Conservation (phyloP, 371 early-diverging fungal species). For the Lichtheimia ramosa region DNA sequence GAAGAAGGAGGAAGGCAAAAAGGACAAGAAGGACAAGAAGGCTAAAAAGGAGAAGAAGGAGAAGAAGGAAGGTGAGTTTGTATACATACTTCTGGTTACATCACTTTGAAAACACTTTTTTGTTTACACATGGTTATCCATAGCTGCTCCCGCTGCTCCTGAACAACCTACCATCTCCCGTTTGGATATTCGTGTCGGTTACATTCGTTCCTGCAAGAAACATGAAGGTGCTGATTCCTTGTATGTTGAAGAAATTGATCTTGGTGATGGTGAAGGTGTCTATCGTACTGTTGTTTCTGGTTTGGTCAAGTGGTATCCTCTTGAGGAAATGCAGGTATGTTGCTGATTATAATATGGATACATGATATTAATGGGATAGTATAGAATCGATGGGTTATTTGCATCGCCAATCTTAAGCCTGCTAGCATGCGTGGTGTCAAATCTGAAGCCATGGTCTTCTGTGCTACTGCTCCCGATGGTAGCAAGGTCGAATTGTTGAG, state of each 20-base stretch:
- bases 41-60: conserved; percentile 6
- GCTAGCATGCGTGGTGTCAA: conserved; percentile 94
- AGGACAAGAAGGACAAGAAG: conserved; percentile 52
- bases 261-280: conserved; percentile 76
- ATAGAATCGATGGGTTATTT: conserved; percentile 45
- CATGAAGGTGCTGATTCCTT: conserved; percentile 94
- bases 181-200: conserved; percentile 93
- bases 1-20: conserved; percentile 58
- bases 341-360: background rate
- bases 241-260: conserved; percentile 93
- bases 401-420: conserved; percentile 87
- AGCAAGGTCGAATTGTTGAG: conserved; percentile 87
- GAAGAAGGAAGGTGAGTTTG: background rate
- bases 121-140: background rate
- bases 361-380: background rate
- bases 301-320: conserved; percentile 87
- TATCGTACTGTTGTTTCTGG: conserved; percentile 93
- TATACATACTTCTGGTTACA: background rate
- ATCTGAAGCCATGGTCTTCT: conserved; percentile 94
- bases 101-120: background rate
- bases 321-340: conserved; percentile 81
- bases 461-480: conserved; percentile 85
- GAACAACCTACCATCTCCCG: conserved; percentile 72
- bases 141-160: conserved; percentile 47
- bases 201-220: conserved; percentile 77